Conservation (phyloP, 192 early-diverging fungal genomes). For the Thamnidium elegans region DNA sequence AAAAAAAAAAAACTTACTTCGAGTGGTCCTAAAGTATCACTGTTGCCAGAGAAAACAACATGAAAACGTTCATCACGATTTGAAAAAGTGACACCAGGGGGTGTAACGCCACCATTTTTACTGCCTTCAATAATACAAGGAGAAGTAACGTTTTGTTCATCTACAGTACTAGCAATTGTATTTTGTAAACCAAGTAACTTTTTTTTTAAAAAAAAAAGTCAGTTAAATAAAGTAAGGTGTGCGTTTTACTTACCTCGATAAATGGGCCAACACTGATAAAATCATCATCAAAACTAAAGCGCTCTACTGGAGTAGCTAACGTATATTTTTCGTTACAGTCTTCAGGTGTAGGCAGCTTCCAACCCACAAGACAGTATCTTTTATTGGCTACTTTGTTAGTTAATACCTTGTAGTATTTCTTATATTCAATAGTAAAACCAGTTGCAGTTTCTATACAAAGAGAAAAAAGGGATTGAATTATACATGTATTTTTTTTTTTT, state of each 20-base stretch:
- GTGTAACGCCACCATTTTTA: background rate
- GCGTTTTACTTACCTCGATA: background rate
- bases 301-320: background rate
- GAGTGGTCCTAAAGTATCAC: background rate
- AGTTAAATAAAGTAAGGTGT: background rate
- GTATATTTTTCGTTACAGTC: background rate
- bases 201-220: background rate
- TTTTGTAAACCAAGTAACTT: background rate
- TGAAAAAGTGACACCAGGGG: background rate
- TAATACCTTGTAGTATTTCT: slow-evolving; percentile 27
- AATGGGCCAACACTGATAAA: background rate
- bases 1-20: background rate
- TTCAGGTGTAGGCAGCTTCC: background rate
- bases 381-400: slow-evolving; percentile 22
- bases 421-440: slow-evolving; percentile 25
- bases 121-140: background rate
- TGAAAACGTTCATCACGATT: background rate
- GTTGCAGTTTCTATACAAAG: slow-evolving; percentile 16
- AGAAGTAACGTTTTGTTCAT: background rate
- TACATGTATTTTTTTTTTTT: background rate
- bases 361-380: slow-evolving; percentile 14
- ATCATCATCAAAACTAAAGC: background rate
- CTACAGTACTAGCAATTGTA: background rate
- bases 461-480: background rate
- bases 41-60: background rate